Percentiles rank a stretch among this genome's conserved stretches.
These are phyloP conservation scores for Corinectria fuckeliana DNA, from an alignment of 2,329 filamentous ascomycete species.

Conservation along the genomic window DNA sequence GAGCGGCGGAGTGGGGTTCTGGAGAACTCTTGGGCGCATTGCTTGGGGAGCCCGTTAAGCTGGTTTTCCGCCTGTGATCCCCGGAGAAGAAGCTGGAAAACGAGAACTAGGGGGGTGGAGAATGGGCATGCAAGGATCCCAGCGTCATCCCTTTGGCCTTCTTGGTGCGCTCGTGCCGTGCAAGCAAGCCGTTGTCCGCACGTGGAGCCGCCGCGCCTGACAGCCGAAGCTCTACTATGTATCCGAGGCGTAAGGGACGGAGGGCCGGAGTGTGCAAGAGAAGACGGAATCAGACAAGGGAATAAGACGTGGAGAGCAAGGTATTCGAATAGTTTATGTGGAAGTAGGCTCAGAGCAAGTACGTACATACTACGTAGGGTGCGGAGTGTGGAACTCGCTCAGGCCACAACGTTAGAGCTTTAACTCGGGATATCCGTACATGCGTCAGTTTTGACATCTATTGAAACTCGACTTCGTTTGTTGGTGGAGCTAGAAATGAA, in stretches of 20 bases:
- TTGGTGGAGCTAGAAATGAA: slow-evolving; percentile 14
- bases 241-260: slow-evolving; percentile 8
- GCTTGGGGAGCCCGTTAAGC: not conserved
- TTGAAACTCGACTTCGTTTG: slow-evolving; percentile 10
- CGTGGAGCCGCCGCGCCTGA: slow-evolving; percentile 22
- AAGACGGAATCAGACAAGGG: not conserved
- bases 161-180: not conserved
- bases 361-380: not conserved
- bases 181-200: slow-evolving; percentile 1
- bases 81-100: slow-evolving; percentile 30
- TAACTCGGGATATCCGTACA: too few species aligned
- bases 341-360: too few species aligned
- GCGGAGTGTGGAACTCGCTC: not conserved
- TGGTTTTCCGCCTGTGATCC: slow-evolving; percentile 17
- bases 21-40: not conserved
- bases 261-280: not conserved
- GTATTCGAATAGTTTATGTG: not conserved
- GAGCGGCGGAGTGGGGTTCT: slow-evolving; percentile 8
- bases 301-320: not conserved
- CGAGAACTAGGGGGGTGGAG: slow-evolving; percentile 19
- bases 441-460: slow-evolving; percentile 1
- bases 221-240: slow-evolving; percentile 19
- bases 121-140: not conserved
- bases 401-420: not conserved
- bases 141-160: slow-evolving; percentile 6